A percentile compares a stretch with the other conserved stretches of the same genome.
These are phyloP conservation scores for Cavenderia fasciculata DNA, from an alignment of 78 protist species.

Conservation along the genomic window DNA sequence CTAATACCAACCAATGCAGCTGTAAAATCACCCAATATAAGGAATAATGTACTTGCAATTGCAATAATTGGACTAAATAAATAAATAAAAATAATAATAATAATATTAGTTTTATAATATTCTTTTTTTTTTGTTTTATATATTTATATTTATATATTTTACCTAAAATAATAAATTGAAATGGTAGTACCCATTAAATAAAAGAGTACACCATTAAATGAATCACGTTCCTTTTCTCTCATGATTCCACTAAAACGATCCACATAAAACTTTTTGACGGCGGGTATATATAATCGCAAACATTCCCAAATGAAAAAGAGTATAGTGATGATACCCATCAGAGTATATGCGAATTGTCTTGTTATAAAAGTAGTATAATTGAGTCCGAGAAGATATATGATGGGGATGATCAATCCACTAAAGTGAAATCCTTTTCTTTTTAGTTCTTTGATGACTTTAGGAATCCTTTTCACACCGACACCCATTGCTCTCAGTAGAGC, in stretches of 20 bases:
- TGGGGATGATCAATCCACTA: slow-evolving; percentile 38
- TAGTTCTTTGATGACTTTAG: slow-evolving; percentile 45
- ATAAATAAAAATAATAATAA: too few species aligned
- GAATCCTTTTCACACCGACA: slow-evolving; percentile 36
- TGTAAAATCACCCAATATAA: slow-evolving; percentile 62
- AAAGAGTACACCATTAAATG: slow-evolving; percentile 48
- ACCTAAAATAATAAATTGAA: slow-evolving; percentile 37
- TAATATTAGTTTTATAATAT: not conserved
- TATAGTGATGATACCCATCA: slow-evolving; percentile 30
- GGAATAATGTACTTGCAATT: slow-evolving; percentile 22
- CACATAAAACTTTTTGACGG: slow-evolving; percentile 25
- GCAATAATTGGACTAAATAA: slow-evolving; percentile 7
- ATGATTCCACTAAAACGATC: slow-evolving; percentile 35
- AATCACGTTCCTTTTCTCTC: slow-evolving; percentile 64
- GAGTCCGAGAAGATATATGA: slow-evolving; percentile 34
- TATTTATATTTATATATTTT: not conserved
- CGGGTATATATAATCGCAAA: slow-evolving; percentile 41
- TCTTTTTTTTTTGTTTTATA: not conserved
- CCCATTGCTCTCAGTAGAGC: slow-evolving; percentile 13
- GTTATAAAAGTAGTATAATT: slow-evolving; percentile 53
- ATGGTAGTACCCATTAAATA: slow-evolving; percentile 33
- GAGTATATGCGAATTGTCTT: not conserved
- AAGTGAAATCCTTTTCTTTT: slow-evolving; percentile 65
- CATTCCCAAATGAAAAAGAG: slow-evolving; percentile 60
- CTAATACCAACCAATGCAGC: slow-evolving; percentile 70